These are phyloP conservation scores for Backusella mclennaniae DNA, from an alignment of 192 early-diverging fungal genomes.

Conservation along the genomic window DNA sequence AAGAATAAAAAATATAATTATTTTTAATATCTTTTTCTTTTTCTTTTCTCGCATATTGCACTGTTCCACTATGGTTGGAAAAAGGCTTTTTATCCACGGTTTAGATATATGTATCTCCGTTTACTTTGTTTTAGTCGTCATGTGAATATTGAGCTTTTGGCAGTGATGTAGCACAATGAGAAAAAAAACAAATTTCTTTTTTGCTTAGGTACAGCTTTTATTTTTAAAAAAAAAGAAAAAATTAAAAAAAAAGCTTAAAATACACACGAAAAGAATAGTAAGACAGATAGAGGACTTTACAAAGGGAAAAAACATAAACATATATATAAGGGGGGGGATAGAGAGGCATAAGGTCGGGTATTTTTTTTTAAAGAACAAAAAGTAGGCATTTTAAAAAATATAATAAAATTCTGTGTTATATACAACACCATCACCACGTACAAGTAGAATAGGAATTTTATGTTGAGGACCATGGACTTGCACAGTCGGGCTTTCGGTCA, in stretches of 20 bases:
- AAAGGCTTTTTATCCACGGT: not conserved
- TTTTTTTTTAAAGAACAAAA: not conserved
- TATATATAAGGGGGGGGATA: not conserved
- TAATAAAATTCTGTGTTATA: constrained; percentile 32
- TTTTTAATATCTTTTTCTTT: not conserved
- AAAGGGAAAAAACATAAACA: not conserved
- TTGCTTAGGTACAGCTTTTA: not conserved
- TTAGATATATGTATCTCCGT: not conserved
- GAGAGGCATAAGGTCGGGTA: not conserved
- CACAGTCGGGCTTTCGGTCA: constrained; percentile 15
- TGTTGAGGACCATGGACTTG: constrained; percentile 1
- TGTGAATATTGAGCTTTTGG: not conserved
- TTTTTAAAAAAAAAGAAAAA: not conserved
- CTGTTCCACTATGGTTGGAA: not conserved
- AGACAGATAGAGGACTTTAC: not conserved
- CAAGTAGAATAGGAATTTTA: constrained; percentile 30
- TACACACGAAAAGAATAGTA: not conserved
- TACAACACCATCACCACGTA: constrained; percentile 36
- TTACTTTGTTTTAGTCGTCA: not conserved
- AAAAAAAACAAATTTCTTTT: not conserved
- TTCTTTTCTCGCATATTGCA: not conserved
- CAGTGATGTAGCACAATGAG: not conserved
- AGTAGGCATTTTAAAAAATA: constrained; percentile 14
- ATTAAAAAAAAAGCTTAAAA: not conserved
- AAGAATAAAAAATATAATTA: not conserved